Conservation (phyloP, 2,329 filamentous ascomycete species). For the Penicillium brevicompactum region DNA sequence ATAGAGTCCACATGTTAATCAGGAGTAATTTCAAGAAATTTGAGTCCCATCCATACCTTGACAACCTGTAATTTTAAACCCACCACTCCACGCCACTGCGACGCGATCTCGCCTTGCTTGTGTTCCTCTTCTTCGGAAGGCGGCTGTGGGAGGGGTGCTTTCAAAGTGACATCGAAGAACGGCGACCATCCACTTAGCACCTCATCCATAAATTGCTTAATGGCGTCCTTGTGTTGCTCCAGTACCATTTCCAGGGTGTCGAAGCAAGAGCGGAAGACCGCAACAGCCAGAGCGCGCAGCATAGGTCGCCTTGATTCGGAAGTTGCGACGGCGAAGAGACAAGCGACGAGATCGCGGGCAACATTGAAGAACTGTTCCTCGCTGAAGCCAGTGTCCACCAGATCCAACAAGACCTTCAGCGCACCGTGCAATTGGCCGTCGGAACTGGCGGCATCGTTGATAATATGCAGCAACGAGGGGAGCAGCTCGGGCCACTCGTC, state of each 20-base stretch:
- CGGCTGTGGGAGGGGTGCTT: slow-evolving; percentile 67
- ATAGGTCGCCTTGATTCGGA: slow-evolving; percentile 73
- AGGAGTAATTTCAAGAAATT: background rate
- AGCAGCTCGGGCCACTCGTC: slow-evolving; percentile 92
- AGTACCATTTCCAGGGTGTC: slow-evolving; percentile 96
- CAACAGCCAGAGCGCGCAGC: slow-evolving; percentile 81
- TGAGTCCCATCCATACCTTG: slow-evolving; percentile 55
- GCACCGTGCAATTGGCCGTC: slow-evolving; percentile 86
- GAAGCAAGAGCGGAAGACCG: slow-evolving; percentile 88
- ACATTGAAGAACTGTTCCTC: slow-evolving; percentile 94
- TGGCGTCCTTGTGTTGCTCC: slow-evolving; percentile 83
- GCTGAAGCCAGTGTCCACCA: slow-evolving; percentile 90
- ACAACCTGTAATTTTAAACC: slow-evolving; percentile 92
- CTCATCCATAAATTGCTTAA: slow-evolving; percentile 87
- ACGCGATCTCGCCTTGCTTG: slow-evolving; percentile 57
- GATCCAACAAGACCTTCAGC: slow-evolving; percentile 80
- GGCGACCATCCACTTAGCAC: slow-evolving; percentile 82
- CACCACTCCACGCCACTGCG: slow-evolving; percentile 77
- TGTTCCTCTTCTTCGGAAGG: slow-evolving; percentile 61
- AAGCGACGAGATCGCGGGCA: slow-evolving; percentile 80
- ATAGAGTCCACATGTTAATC: slow-evolving; percentile 16
- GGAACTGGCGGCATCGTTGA: slow-evolving; percentile 66
- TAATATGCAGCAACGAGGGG: slow-evolving; percentile 74
- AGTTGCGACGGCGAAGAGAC: slow-evolving; percentile 79
- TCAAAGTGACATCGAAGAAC: slow-evolving; percentile 80